Base-by-base conservation (phyloP, 805 yeast genomes). In the Ogataea paradorogensis region DNA sequence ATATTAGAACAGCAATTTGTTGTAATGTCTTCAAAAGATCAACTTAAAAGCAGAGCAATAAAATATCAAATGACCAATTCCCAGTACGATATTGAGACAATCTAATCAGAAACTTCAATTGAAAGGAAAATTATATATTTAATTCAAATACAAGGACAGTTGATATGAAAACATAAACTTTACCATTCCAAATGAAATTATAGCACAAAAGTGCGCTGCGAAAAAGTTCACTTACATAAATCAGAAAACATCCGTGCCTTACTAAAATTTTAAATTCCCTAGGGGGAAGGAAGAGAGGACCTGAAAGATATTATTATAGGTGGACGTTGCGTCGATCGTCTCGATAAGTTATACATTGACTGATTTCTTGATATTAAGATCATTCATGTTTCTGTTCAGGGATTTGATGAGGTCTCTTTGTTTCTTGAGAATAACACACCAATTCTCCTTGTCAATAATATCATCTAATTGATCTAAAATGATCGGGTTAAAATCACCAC, bases 401-500 rank as follows among this genome's bases (percentile, higher is more conserved):
- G 59, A 50, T 34, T 51, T 56, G 15, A 59, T 55, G 32, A 66
- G 45, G 11, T 61, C 59, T 44, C 63, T 64, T 54, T 75, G 80
- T 48, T 71, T 74, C 42, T 59, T 58, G 21, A 67, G 49, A 0
- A 76, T 72, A 9, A 47, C 50, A 4, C 46, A 47, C 80, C 80
- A 76, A 31, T 69, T 70, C 5, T 50, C 46, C 18, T 60, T 55
- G n/a, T 67, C 61, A 2, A 69, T 52, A 2, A 65, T 37, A 16
- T 51, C 56, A 1, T 50, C 31, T 10, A 77, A 51, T 29, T 67
- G 67, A 43, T 67, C 59, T 1, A 73, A 56, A 36, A 80, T 60
- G n/a, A 74, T 48, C 22, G 69, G 60, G 63, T 85, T 82, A 58
- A 86, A 85, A 51, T 84, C 86, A 3, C 77, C 78, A 10, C 85